Percentiles rank a stretch among this genome's conserved stretches.
Conservation (phyloP, 805 yeast genomes). For the Candida stauntonica region DNA sequence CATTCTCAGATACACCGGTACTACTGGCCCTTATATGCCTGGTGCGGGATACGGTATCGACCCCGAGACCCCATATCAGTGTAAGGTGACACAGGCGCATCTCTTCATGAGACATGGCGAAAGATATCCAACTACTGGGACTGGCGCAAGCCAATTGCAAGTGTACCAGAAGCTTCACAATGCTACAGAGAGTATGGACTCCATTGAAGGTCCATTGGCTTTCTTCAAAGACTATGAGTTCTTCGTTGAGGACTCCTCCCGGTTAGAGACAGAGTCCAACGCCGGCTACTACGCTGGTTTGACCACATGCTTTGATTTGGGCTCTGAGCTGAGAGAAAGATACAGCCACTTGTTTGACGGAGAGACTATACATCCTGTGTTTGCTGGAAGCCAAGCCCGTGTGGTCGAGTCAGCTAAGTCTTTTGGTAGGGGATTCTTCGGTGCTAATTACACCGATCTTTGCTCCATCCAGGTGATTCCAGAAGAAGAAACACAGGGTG, state of each 20-base stretch:
- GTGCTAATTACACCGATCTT: conserved; percentile 33
- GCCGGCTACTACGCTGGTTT: conserved; percentile 45
- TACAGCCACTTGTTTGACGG: conserved; percentile 39
- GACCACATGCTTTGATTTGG: conserved; percentile 39
- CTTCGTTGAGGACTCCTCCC: conserved; percentile 37
- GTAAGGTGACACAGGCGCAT: conserved; percentile 63
- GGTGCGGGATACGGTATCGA: conserved; percentile 51
- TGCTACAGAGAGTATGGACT: conserved; percentile 28
- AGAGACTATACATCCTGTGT: conserved; percentile 38
- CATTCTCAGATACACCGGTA: conserved; percentile 45
- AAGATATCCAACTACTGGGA: conserved; percentile 56
- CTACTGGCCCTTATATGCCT: conserved; percentile 52
- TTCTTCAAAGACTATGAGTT: conserved; percentile 54
- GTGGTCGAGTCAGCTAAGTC: conserved; percentile 42
- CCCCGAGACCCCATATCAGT: conserved; percentile 42
- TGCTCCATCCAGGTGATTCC: conserved; percentile 32
- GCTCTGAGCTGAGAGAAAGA: conserved; percentile 39
- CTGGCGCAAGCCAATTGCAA: conserved; percentile 22
- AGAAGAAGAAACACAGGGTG: conserved; percentile 42
- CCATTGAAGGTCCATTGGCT: conserved; percentile 44
- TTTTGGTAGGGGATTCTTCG: conserved; percentile 47
- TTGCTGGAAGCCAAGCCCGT: conserved; percentile 44
- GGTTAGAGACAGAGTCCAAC: conserved; percentile 37
- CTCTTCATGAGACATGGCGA: conserved; percentile 77
- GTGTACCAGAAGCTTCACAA: conserved; percentile 32